These are phyloP conservation scores for Plasmodium vivax DNA, from an alignment of 169 alveolate species.

Conservation along the genomic window DNA sequence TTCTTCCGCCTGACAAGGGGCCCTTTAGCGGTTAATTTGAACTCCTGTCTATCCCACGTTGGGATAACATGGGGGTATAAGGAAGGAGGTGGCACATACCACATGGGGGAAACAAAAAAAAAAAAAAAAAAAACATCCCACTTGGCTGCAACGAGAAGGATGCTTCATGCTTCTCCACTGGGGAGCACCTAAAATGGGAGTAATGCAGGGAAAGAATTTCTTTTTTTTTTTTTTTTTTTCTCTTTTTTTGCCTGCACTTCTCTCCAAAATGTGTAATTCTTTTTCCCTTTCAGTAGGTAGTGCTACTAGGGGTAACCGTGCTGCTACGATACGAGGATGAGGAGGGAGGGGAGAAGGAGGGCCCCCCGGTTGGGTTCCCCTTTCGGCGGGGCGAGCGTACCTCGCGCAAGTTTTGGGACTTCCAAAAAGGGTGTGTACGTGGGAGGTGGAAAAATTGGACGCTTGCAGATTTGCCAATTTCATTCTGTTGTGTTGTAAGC, in stretches of 20 bases:
- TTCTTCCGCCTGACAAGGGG: neutral
- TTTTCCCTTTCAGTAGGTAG: neutral
- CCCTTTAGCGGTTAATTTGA: neutral
- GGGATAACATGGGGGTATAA: neutral
- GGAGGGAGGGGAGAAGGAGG: neutral
- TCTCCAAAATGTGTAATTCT: too few species aligned
- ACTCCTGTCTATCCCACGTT: neutral
- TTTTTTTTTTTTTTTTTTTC: too few species aligned
- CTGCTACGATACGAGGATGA: neutral
- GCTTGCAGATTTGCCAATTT: neutral
- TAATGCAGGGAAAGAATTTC: too few species aligned
- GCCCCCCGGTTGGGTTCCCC: neutral
- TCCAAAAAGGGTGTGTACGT: neutral
- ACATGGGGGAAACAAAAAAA: neutral
- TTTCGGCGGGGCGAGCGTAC: neutral
- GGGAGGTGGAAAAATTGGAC: neutral
- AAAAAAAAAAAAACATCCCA: neutral
- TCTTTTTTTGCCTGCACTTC: too few species aligned
- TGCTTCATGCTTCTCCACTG: neutral
- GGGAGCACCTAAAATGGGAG: too few species aligned
- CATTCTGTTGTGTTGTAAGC: neutral
- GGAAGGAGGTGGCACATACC: neutral
- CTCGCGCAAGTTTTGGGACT: neutral
- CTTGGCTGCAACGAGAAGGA: neutral
- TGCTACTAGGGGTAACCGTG: neutral